phyloP scores from a whole-genome alignment of 495 filamentous ascomycete genomes.

The Cercophora newfieldiana region DNA sequence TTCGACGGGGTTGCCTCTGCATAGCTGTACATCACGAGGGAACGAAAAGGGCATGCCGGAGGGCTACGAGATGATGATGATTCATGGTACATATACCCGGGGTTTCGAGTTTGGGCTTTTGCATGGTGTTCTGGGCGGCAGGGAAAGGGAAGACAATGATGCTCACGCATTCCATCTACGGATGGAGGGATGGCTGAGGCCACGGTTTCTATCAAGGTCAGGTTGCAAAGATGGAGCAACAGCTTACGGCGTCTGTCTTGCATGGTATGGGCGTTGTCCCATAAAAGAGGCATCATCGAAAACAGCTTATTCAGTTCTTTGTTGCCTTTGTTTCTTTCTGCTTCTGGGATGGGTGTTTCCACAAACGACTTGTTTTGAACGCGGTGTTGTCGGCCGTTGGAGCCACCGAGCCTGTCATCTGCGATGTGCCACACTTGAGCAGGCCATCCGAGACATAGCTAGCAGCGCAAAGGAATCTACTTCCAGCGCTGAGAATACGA shows the following conservation, averaged over 20 bases:
- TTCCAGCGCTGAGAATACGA: not conserved
- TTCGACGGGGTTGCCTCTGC: not conserved
- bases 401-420: not conserved
- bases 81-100: conserved; percentile 16
- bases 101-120: not conserved
- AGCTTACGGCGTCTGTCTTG: not conserved
- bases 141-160: not conserved
- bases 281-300: not conserved
- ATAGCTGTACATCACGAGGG: not conserved
- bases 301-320: not conserved
- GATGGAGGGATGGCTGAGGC: not conserved
- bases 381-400: not conserved
- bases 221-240: not conserved
- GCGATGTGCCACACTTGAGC: not conserved
- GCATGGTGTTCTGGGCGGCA: not conserved
- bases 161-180: conserved; percentile 13
- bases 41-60: not conserved
- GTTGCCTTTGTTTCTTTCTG: not conserved
- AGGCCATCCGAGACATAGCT: not conserved
- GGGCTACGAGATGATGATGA: conserved; percentile 8
- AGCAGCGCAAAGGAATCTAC: not conserved
- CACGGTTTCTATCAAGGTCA: not conserved
- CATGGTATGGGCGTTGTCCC: not conserved
- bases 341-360: not conserved
- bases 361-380: not conserved